Conservation (phyloP, 306 rosid genomes). For the Abrus pulchellus region DNA sequence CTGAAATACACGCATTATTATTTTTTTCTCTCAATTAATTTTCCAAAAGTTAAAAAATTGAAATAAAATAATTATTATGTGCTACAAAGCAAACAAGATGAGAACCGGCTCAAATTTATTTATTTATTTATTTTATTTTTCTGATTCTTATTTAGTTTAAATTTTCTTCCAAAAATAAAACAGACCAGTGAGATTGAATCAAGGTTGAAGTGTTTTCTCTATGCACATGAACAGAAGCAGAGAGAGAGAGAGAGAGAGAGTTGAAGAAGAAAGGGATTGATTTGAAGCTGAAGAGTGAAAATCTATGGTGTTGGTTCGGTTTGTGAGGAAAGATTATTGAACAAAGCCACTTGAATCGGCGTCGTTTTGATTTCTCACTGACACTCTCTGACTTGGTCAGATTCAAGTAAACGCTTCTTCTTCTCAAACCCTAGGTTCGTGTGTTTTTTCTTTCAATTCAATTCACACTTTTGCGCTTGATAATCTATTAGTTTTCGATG, state of each 20-base stretch:
- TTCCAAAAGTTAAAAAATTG: neutral
- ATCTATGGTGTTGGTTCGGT: constrained; percentile 38
- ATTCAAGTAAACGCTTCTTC: constrained; percentile 56
- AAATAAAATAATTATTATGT: neutral
- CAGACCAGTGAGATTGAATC: constrained; percentile 64
- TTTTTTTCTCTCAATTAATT: neutral
- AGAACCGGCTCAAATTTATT: constrained; percentile 4
- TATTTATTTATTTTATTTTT: neutral
- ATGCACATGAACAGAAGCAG: constrained; percentile 52
- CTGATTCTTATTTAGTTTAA: neutral
- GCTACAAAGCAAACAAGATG: neutral
- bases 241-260: constrained; percentile 23
- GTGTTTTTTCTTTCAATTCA: neutral
- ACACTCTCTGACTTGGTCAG: constrained; percentile 51
- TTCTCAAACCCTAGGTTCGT: constrained; percentile 68
- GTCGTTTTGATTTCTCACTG: constrained; percentile 43
- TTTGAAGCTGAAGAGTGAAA: neutral
- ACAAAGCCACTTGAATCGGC: constrained; percentile 51
- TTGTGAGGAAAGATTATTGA: constrained; percentile 39
- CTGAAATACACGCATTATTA: neutral
- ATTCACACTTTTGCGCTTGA: neutral
- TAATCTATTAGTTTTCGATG: neutral
- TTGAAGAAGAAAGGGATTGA: neutral
- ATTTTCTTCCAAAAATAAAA: neutral
- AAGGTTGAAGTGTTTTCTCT: constrained; percentile 47